Base-by-base conservation (phyloP, 1,284 basidiomycete genomes). In the Ustilago trichophora region DNA sequence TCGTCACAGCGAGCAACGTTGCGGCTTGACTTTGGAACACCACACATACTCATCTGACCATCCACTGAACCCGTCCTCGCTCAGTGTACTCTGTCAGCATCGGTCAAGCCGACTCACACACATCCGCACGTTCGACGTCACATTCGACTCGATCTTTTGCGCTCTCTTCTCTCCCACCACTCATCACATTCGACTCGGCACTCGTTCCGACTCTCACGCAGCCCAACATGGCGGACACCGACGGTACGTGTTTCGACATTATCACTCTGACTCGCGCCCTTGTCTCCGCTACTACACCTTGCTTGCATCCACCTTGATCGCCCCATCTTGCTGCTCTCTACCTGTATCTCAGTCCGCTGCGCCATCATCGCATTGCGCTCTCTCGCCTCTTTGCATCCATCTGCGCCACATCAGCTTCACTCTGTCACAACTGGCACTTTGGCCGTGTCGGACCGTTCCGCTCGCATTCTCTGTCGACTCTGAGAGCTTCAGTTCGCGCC, bases 201-300 rank as follows among this genome's bases (percentile, higher is more conserved):
- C 35, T 45, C 29, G 32, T 15, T 36, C 38, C 43, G 37, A 43
- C 46, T 40, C 26, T 26, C 38, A 16, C 42, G 25, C 35, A 48
- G 56, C 48, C 46, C 48, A 71, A 37, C 45, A 75, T 75, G 73
- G 73, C 73, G 56, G 73, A 75, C 54, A 53, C 54, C 55, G 73
- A 75, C 49, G 73, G 73, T 75, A 71, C 70, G 73, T 75, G 44
- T 47, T 59, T 37, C 68, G 54, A 59, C 57, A 54, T 32, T 25
- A 15, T 59, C 62, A 22, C 41, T 12, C 49, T 53, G 27, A 29
- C 15, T 19, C 22, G 15, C 47, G 29, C 43, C 44, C 25, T 41
- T 19, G 8, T 29, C 27, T 8, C 22, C 26, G 16, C 19, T 48
- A 34, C 31, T 42, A 6, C 47, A 15, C 26, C 41, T 19, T 31